Evolutionary conservation across 2,329 filamentous ascomycete genomes (phyloP).

Genomic region (Aureobasidium vineae): DNA sequence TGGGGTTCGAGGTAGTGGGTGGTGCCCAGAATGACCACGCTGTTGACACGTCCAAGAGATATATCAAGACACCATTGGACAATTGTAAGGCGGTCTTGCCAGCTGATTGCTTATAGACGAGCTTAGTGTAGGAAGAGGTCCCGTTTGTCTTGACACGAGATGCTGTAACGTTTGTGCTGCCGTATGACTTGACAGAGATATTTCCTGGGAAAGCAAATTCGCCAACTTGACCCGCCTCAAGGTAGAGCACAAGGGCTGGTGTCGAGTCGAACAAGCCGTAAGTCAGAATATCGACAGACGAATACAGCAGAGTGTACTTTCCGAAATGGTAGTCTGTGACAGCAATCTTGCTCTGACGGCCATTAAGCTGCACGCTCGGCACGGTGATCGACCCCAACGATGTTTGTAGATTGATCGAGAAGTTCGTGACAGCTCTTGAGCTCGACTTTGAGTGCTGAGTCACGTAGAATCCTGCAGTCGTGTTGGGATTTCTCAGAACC

Average conservation of each 20-base stretch:
- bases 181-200: conserved; percentile 21
- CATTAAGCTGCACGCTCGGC: conserved; percentile 58
- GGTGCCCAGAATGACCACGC: conserved; percentile 60
- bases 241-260: conserved; percentile 29
- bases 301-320: conserved; percentile 53
- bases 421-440: conserved; percentile 52
- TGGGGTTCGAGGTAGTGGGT: conserved; percentile 48
- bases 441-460: conserved; percentile 56
- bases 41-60: conserved; percentile 54
- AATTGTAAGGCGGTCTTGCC: conserved; percentile 46
- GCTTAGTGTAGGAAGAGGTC: conserved; percentile 18
- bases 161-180: conserved; percentile 28
- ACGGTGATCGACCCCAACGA: conserved; percentile 56
- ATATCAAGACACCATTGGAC: conserved; percentile 51
- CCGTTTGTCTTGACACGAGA: neutral
- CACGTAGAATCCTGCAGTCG: conserved; percentile 59
- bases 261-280: conserved; percentile 40
- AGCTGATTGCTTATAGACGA: conserved; percentile 24
- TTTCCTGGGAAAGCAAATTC: conserved; percentile 30
- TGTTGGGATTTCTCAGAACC: conserved; percentile 60
- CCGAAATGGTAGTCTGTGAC: conserved; percentile 61
- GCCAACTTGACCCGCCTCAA: conserved; percentile 29
- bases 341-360: conserved; percentile 62
- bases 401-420: conserved; percentile 56
- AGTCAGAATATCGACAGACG: conserved; percentile 56